These are phyloP conservation scores for Saccharomyces pastorianus DNA, from an alignment of 1,139 yeast genomes.

Conservation along the genomic window DNA sequence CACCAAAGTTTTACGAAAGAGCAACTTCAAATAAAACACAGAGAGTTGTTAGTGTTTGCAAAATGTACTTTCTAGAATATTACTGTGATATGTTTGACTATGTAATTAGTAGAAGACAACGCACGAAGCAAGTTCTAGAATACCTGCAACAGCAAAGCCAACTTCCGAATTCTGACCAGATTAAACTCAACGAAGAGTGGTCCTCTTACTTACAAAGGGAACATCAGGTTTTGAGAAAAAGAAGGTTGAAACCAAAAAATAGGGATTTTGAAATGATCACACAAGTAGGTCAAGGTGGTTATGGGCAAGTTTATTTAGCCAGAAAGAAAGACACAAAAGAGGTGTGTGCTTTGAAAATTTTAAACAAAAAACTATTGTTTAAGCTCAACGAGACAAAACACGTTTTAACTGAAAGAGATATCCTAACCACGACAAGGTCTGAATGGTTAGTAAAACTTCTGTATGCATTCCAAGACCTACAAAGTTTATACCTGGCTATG, in stretches of 20 bases:
- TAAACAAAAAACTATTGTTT: conserved; percentile 77
- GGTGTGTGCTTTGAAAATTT: conserved; percentile 87
- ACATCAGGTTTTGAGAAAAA: conserved; percentile 72
- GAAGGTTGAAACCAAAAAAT: conserved; percentile 86
- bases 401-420: conserved; percentile 92
- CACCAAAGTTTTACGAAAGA: conserved; percentile 47
- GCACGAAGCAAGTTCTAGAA: conserved; percentile 58
- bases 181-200: conserved; percentile 51
- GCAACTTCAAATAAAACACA: conserved; percentile 72
- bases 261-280: conserved; percentile 94
- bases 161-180: conserved; percentile 36
- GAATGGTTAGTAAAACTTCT: conserved; percentile 93
- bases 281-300: conserved; percentile 99
- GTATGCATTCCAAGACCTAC: conserved; percentile 91
- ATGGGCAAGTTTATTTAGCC: conserved; percentile 94
- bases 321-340: conserved; percentile 91
- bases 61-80: conserved; percentile 80
- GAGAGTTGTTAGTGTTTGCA: conserved; percentile 74
- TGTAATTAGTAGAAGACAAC: conserved; percentile 75
- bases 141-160: conserved; percentile 41
- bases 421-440: conserved; percentile 85
- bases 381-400: conserved; percentile 94
- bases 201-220: conserved; percentile 76
- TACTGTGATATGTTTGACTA: conserved; percentile 95
- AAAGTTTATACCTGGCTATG: conserved; percentile 91